Evolutionary conservation across 805 yeast species (phyloP), one percentile per base, ranked within the genome.

Genomic region (Hanseniaspora valbyensis): DNA sequence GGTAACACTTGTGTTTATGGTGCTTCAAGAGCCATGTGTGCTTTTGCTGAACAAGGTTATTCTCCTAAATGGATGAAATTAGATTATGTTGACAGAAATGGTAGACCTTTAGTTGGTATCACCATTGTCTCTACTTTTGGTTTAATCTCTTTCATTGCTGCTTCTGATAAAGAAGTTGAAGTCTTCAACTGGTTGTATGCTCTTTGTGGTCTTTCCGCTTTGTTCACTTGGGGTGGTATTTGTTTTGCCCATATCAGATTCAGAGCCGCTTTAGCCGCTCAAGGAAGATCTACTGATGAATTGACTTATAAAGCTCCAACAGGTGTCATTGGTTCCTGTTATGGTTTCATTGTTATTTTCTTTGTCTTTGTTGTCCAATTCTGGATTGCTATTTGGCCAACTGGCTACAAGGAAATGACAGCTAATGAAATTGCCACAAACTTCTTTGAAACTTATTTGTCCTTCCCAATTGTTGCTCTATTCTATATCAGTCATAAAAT

Each of bases 351-450:
- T 22, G 65, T 86, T 59, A 79, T 79, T 62, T 37, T 73, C 28
- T 64, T 82, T 52, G 79, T 86, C 55, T 69, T 86, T 53, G 68
- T 76, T 52, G 85, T 87, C 29, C 89, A 83, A 67, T 83, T 86
- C 71, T 86, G 90, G 86, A 72, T 81, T 52, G 89, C 92, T 5
- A 67, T 83, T 38, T 84, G 72, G 72, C 95, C 95, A 48, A 60
- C 77, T 41, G 77, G 78, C 10, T 69, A 54, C 7, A 42, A 64
- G 9, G 76, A 82, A 49, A 70, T 67, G 60, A 81, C 83, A 9
- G 5, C 46, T 12, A 12, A 4, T 13, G 44, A 10, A 3, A 50
- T 50, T 43, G 83, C 85, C 8, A 58, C 64, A 34, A 66, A 58
- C 42, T 85, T 85, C 71, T 85, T 85, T 70, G 67, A 73, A 60